Conservation (phyloP, 768 basidiomycete genomes). For the Sporobolomyces phaffii region DNA sequence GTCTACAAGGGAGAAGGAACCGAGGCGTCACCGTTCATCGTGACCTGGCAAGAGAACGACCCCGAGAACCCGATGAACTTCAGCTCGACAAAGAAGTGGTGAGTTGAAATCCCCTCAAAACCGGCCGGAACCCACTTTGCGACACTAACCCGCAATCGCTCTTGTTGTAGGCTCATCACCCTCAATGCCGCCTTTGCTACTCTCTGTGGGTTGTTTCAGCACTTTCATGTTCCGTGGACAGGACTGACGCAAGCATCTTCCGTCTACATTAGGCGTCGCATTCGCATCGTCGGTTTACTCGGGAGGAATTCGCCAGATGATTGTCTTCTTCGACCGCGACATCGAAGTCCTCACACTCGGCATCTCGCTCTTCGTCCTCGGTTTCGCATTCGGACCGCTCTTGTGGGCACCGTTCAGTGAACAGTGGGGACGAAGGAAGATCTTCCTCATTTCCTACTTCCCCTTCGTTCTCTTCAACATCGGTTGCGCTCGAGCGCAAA, state of each 20-base stretch:
- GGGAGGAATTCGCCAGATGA: conserved; percentile 29
- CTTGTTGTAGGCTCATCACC: conserved; percentile 22
- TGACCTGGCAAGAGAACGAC: conserved; percentile 58
- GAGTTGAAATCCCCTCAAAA: neutral
- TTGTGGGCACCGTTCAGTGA: conserved; percentile 46
- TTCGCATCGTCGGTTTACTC: conserved; percentile 39
- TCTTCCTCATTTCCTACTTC: conserved; percentile 52
- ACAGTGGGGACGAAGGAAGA: conserved; percentile 46
- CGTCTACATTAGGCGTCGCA: conserved; percentile 21
- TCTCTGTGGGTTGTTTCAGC: conserved; percentile 16
- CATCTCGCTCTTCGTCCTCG: conserved; percentile 44
- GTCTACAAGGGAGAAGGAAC: conserved; percentile 19
- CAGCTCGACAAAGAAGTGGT: conserved; percentile 45
- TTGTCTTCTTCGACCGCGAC: conserved; percentile 20
- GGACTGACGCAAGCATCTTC: neutral
- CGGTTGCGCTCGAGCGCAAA: conserved; percentile 58
- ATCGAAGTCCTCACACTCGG: conserved; percentile 40
- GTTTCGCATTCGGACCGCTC: conserved; percentile 39
- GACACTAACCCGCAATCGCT: neutral
- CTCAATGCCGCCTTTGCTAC: conserved; percentile 33
- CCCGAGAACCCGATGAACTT: conserved; percentile 59
- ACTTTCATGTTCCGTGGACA: neutral
- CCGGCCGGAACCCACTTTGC: neutral
- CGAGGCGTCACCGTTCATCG: conserved; percentile 44
- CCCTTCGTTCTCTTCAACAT: conserved; percentile 53